Conservation (phyloP, 768 basidiomycete genomes). For the Naematelia encephala region DNA sequence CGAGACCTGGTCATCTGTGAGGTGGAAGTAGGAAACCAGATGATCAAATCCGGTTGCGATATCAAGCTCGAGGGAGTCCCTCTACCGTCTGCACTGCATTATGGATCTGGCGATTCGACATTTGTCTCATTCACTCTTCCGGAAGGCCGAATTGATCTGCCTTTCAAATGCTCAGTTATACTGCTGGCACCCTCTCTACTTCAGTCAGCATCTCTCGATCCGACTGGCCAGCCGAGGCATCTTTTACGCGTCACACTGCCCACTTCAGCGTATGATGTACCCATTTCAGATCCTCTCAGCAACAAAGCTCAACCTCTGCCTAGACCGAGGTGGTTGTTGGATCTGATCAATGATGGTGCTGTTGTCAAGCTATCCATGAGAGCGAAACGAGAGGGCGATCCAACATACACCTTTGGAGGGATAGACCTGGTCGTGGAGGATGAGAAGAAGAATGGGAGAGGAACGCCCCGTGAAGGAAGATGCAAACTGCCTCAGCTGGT, state of each 20-base stretch:
- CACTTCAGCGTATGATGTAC: conserved; percentile 72
- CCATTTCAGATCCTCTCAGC: conserved; percentile 76
- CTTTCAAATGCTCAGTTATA: conserved; percentile 58
- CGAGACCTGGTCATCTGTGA: conserved; percentile 74
- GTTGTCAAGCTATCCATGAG: conserved; percentile 60
- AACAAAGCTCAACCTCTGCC: conserved; percentile 53
- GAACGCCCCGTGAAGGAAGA: conserved; percentile 5
- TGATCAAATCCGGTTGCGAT: conserved; percentile 51
- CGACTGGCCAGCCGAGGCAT: conserved; percentile 63
- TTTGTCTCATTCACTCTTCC: conserved; percentile 30
- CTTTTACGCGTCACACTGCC: conserved; percentile 73
- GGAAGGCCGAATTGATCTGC: conserved; percentile 24
- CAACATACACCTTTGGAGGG: conserved; percentile 25
- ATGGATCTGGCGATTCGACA: conserved; percentile 20
- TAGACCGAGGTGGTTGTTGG: conserved; percentile 67
- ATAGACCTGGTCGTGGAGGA: conserved; percentile 51
- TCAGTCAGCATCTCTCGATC: conserved; percentile 58
- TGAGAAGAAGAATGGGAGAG: conserved; percentile 34
- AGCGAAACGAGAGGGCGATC: background rate
- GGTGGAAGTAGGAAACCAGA: conserved; percentile 30
- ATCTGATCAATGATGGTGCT: conserved; percentile 59
- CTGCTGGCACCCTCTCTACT: conserved; percentile 78
- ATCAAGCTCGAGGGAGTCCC: conserved; percentile 51
- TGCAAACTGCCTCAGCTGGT: conserved; percentile 29
- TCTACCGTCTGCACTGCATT: conserved; percentile 57